Base-by-base conservation (phyloP, 768 basidiomycete species). In the Mycena polygramma region DNA sequence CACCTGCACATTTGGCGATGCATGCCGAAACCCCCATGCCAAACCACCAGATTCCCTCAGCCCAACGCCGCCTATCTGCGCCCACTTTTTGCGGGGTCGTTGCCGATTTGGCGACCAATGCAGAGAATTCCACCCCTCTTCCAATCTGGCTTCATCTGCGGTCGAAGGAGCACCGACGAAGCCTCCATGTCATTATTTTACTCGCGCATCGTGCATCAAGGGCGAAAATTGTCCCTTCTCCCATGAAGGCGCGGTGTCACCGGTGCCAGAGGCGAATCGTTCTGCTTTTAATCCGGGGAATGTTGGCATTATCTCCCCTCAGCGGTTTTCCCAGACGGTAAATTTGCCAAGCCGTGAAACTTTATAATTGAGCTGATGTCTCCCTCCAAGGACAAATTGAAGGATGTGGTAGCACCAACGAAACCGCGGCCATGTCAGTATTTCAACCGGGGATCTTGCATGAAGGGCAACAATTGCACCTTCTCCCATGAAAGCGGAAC, bases 31-130 rank as follows among this genome's bases (percentile, higher is more conserved):
- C 3, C 36, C 57, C 8, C 65, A 66, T 24, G 10, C 24, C 43
- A 46, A 37, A 1, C 37, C 53, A 46, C 26, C 19, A 41, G 41
- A 10, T 10, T 10, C 41, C 5, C 11, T 8, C n/a, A 17, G 10
- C 53, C 4, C 36, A 24, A n/a, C 4, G 10, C 30, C 63, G 10
- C 57, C 65, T 20, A 30, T n/a, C 5, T 66, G 65, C n/a, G 37
- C 48, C 15, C 46, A 30, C 41, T 66, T 66, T 49, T 36, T 66
- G 24, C 57, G 36, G 14, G 65, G 65, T 15, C 49, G 46, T 26
- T 66, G 65, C 41, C 65, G 65, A 52, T 66, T 59, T 59, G 65
- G 65, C 26, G 65, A 66, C 45, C 57, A 59, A 24, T 66, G 65
- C 51, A 59, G 65, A 35, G 57, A 66, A 46, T 60, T 46, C 7